phyloP scores from a whole-genome alignment of 2,329 filamentous ascomycete genomes.

The Exophiala dermatitidis region DNA sequence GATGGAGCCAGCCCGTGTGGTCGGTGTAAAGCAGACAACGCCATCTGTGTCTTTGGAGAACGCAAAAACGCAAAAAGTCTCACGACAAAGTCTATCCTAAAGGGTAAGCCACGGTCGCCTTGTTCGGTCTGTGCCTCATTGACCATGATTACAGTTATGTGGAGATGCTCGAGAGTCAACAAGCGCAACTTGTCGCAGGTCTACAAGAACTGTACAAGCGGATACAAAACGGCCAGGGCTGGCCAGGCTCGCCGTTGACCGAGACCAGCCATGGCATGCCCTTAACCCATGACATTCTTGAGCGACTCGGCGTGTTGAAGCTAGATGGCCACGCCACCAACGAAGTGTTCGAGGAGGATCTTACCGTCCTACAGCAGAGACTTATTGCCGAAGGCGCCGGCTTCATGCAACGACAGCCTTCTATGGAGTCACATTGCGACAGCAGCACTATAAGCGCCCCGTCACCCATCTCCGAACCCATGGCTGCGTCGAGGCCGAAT shows the following conservation, averaged over 20 bases:
- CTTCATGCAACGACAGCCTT: constrained; percentile 47
- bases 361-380: constrained; percentile 48
- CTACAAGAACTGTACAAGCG: constrained; percentile 55
- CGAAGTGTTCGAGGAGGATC: constrained; percentile 55
- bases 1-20: constrained; percentile 56
- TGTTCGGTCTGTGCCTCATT: neutral
- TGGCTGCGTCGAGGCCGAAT: constrained; percentile 13
- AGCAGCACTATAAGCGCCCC: constrained; percentile 37
- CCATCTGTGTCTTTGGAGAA: constrained; percentile 59
- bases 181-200: constrained; percentile 54
- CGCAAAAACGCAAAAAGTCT: constrained; percentile 58
- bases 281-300: constrained; percentile 57
- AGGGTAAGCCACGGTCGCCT: constrained; percentile 43
- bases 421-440: constrained; percentile 53
- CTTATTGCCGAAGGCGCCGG: constrained; percentile 48
- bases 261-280: constrained; percentile 49
- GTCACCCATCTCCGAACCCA: constrained; percentile 32
- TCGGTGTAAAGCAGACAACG: constrained; percentile 57
- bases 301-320: constrained; percentile 52
- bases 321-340: constrained; percentile 41
- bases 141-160: constrained; percentile 44
- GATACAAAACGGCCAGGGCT: constrained; percentile 46
- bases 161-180: constrained; percentile 61
- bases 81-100: constrained; percentile 64
- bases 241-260: constrained; percentile 49